These are phyloP conservation scores for Solanum medicagineum DNA, from an alignment of 257 asterid species.

Conservation along the genomic window DNA sequence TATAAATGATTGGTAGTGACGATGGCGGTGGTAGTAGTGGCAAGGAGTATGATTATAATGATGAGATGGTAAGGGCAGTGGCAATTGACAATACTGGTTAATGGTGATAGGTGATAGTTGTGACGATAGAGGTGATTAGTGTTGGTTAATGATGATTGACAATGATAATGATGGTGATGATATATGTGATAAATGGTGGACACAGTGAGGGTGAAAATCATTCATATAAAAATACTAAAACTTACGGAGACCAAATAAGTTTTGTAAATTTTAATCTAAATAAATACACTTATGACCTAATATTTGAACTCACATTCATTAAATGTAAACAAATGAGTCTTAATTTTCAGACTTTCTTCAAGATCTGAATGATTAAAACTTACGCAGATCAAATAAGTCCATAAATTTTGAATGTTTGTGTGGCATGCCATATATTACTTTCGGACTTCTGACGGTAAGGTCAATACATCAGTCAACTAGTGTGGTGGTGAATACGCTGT, in stretches of 20 bases:
- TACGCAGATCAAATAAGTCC: too few relatives aligned
- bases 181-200: neutral
- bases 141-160: neutral
- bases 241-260: neutral
- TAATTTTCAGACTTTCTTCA: neutral
- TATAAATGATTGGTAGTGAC: neutral
- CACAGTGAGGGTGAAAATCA: neutral
- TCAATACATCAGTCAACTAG: too few relatives aligned
- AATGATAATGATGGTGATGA: neutral
- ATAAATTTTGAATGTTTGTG: too few relatives aligned
- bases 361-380: too few relatives aligned
- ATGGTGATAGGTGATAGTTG: neutral
- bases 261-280: neutral
- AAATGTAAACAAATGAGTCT: neutral
- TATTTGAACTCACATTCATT: neutral
- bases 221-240: neutral
- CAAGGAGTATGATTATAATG: neutral
- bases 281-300: neutral
- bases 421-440: too few relatives aligned
- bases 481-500: too few relatives aligned
- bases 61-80: neutral
- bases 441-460: too few relatives aligned
- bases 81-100: neutral
- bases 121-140: neutral
- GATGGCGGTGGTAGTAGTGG: neutral